A percentile compares a stretch with the other conserved stretches of the same genome.
These are phyloP conservation scores for Amaranthus hypochondriacus DNA, from an alignment of 148 eudicot species.

Conservation along the genomic window DNA sequence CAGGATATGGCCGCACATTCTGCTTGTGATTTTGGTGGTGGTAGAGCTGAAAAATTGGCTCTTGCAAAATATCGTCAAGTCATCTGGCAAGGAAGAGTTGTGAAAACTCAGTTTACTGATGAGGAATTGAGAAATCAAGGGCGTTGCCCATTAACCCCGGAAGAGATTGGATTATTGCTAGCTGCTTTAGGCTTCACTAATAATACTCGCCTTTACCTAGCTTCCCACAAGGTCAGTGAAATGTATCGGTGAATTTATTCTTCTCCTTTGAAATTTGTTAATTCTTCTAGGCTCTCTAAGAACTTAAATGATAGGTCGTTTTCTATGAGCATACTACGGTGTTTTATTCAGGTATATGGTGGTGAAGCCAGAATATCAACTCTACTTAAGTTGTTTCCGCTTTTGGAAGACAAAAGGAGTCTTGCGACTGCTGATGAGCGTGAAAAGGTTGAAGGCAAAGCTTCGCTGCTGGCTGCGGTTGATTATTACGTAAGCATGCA, in stretches of 20 bases:
- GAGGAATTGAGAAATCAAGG: constrained; percentile 92
- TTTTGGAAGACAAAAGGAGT: constrained; percentile 89
- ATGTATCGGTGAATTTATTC: background rate
- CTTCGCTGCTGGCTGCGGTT: constrained; percentile 87
- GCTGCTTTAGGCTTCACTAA: constrained; percentile 86
- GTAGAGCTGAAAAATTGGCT: constrained; percentile 89
- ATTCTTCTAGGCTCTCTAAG: background rate
- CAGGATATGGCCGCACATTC: constrained; percentile 99
- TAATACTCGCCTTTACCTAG: constrained; percentile 80
- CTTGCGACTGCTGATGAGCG: constrained; percentile 63
- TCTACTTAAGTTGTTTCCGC: constrained; percentile 70
- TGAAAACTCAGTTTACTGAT: constrained; percentile 81
- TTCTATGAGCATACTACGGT: background rate
- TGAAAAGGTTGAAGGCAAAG: constrained; percentile 67
- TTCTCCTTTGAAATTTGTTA: background rate
- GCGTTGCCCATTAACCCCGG: constrained; percentile 95
- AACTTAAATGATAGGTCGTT: background rate
- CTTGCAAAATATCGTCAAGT: constrained; percentile 92
- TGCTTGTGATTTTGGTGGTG: constrained; percentile 97
- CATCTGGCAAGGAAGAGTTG: constrained; percentile 95
- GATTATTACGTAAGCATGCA: constrained; percentile 95
- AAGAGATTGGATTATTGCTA: constrained; percentile 82
- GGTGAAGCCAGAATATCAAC: constrained; percentile 86
- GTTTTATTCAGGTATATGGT: constrained; percentile 58
- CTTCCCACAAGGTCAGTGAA: constrained; percentile 84